Conservation (phyloP, 2,329 filamentous ascomycete species). For the Mycosphaerella sp. region DNA sequence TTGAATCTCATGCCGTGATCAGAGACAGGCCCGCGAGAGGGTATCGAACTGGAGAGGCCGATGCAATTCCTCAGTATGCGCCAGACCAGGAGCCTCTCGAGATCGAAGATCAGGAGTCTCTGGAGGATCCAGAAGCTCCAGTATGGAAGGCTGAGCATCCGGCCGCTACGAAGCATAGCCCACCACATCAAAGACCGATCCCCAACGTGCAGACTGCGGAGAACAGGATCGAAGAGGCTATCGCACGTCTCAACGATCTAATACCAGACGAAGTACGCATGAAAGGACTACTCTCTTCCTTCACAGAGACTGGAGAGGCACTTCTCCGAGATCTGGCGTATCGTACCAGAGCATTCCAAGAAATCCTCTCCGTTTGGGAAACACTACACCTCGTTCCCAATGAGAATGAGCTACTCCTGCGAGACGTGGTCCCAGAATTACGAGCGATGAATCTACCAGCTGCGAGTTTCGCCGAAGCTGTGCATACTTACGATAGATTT, state of each 20-base stretch:
- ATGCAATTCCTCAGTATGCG: not conserved
- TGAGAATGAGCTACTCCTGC: conserved; percentile 1
- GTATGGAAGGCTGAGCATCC: not conserved
- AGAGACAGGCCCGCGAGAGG: not conserved
- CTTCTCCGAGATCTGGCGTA: conserved; percentile 18
- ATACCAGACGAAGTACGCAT: conserved; percentile 11
- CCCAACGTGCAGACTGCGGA: not conserved
- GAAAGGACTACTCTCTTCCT: conserved; percentile 13
- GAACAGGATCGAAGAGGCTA: conserved; percentile 1
- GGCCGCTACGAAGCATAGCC: not conserved
- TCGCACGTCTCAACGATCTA: conserved; percentile 5
- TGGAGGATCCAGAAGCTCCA: not conserved
- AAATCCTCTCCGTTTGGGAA: conserved; percentile 18
- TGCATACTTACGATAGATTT: conserved; percentile 41
- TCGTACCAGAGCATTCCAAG: conserved; percentile 15
- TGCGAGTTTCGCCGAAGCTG: conserved; percentile 6
- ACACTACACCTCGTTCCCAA: conserved; percentile 10
- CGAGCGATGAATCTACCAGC: not conserved
- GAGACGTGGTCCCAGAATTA: conserved; percentile 11
- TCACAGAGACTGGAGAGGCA: conserved; percentile 15
- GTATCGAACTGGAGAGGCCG: not conserved
- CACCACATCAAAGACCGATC: conserved; percentile 1
- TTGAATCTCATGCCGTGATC: not conserved
- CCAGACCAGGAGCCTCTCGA: not conserved
- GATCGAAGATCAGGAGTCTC: not conserved